Conservation (phyloP, 768 basidiomycete species). For the Rubroboletus satanas region DNA sequence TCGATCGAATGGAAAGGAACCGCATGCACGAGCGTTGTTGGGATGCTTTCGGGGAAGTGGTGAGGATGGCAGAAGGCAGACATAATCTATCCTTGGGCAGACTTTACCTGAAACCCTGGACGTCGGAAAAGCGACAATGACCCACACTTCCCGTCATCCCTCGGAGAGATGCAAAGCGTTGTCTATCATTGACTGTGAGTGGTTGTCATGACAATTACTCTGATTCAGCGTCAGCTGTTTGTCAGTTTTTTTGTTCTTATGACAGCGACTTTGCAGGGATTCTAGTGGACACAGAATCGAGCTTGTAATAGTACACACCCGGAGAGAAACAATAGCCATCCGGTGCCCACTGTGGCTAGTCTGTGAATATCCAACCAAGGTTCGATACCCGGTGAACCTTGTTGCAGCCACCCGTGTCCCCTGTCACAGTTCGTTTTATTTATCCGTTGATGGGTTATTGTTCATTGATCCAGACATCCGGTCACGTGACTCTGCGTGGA, state of each 20-base stretch:
- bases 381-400: constrained; percentile 8
- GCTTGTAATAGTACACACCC: not conserved
- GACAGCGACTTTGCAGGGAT: not conserved
- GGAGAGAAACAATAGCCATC: constrained; percentile 12
- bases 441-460: constrained; percentile 23
- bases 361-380: not conserved
- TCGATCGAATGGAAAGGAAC: constrained; percentile 21
- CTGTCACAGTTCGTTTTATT: not conserved
- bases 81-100: constrained; percentile 50
- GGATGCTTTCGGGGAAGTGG: constrained; percentile 49
- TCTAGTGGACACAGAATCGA: not conserved
- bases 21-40: constrained; percentile 38
- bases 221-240: not conserved
- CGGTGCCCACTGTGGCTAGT: constrained; percentile 1
- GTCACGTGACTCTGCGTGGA: constrained; percentile 23
- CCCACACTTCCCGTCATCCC: not conserved
- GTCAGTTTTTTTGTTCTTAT: constrained; percentile 1
- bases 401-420: constrained; percentile 6
- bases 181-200: constrained; percentile 4
- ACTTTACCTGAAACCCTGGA: constrained; percentile 31
- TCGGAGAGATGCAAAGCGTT: not conserved
- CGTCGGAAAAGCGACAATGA: constrained; percentile 7
- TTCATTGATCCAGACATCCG: constrained; percentile 5
- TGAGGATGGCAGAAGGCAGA: constrained; percentile 58
- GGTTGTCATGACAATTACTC: not conserved